Evolutionary conservation across 495 filamentous ascomycete genomes (phyloP), one percentile per base, ranked within the genome.

Genomic region (Pseudotulostoma volvatum): DNA sequence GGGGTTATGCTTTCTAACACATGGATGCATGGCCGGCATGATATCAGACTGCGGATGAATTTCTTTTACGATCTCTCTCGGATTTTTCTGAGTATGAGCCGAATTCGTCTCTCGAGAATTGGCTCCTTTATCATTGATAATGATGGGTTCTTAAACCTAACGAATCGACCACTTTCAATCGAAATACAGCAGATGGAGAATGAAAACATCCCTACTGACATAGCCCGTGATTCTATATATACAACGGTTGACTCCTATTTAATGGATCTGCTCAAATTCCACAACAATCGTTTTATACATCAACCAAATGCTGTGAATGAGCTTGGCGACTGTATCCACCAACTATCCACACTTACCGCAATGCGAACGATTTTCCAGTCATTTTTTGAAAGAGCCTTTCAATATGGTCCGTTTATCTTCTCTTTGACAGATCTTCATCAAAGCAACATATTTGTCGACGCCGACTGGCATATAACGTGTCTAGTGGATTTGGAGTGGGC

Each of bases 371-470:
- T 56, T 5, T 41, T 43, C 21, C 43, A 38, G 16, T 41, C 38
- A 28, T 57, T 49, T 21, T 40, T 53, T 21, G 0, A 39, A 17
- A 40, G 32, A 17, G 46, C 54, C 9, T 32, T 47, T 34, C 49
- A 50, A 36, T 41, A 49, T 18, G 46, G 46, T 17, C 51, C 48
- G 4, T 55, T 52, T 39, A 33, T 45, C n/a, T 45, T 45, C 36
- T 38, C 15, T 2, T 35, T 58, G 4, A 58, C 53, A 3, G 53
- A 58, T 34, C 40, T 61, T 4, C 52, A 59, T 41, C 44, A 9
- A 34, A 57, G 55, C 43, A 59, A 61, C 39, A 56, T 56, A 19
- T 54, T 56, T 36, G 53, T 60, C n/a, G 55, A 61, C 37, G 34
- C 45, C 14, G 13, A 61, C 18, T 55, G 45, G 53, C 36, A 59